Percentiles rank a stretch among this genome's conserved stretches.
Evolutionary conservation across 495 filamentous ascomycete species (phyloP).

Genomic region (Penicillium flavigenum): DNA sequence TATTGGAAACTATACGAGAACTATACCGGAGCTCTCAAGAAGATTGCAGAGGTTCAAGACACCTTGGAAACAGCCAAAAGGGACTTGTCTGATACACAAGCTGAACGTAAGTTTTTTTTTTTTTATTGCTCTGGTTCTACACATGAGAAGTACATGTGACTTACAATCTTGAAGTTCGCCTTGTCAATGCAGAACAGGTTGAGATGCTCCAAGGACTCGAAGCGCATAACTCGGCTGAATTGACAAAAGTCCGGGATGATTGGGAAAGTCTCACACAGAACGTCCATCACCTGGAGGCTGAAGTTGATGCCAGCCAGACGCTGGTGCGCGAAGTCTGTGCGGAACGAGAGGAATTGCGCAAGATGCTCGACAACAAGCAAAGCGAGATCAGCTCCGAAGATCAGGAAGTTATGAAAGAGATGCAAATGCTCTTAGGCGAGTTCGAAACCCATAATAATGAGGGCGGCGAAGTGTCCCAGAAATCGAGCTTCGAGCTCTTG

Average conservation of each 20-base stretch:
- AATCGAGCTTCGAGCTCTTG: slow-evolving; percentile 43
- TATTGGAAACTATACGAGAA: slow-evolving; percentile 51
- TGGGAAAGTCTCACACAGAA: slow-evolving; percentile 44
- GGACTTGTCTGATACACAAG: slow-evolving; percentile 39
- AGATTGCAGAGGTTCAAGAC: slow-evolving; percentile 44
- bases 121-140: not conserved
- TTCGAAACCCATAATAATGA: slow-evolving; percentile 39
- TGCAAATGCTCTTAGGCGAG: slow-evolving; percentile 45
- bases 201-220: slow-evolving; percentile 51
- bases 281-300: slow-evolving; percentile 41
- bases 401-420: slow-evolving; percentile 44
- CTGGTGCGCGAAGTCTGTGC: slow-evolving; percentile 42
- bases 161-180: slow-evolving; percentile 39
- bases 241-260: slow-evolving; percentile 46
- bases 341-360: slow-evolving; percentile 46
- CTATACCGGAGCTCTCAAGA: slow-evolving; percentile 41
- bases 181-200: slow-evolving; percentile 50
- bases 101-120: slow-evolving; percentile 37
- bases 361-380: slow-evolving; percentile 43
- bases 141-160: slow-evolving; percentile 12
- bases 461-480: slow-evolving; percentile 33
- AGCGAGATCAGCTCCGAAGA: slow-evolving; percentile 41
- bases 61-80: slow-evolving; percentile 37
- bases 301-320: slow-evolving; percentile 41
- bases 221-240: slow-evolving; percentile 43